A percentile compares a stretch with the other conserved stretches of the same genome.
phyloP scores from a whole-genome alignment of 441 rosid genomes.

The Macaranga tanarius region DNA sequence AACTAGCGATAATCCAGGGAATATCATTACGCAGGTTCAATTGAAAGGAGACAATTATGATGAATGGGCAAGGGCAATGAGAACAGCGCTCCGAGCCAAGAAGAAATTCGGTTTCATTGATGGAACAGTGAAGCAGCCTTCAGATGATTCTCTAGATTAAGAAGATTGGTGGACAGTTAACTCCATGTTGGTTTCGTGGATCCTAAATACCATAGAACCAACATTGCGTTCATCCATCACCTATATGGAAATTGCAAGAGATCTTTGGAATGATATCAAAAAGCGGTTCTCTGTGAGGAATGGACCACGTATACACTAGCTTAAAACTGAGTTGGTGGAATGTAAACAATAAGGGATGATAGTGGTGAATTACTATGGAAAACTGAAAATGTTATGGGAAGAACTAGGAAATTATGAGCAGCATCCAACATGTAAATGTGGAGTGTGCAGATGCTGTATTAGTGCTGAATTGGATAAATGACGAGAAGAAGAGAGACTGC shows the following conservation, averaged over 20 bases:
- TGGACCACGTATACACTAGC: constrained; percentile 14
- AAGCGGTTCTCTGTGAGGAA: constrained; percentile 7
- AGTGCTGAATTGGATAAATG: neutral
- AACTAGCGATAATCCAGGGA: no score
- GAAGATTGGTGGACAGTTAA: constrained; percentile 25
- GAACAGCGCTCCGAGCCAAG: no score
- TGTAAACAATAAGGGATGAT: no score
- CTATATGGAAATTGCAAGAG: no score
- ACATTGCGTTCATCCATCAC: constrained; percentile 6
- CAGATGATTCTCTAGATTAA: neutral
- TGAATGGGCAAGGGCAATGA: no score
- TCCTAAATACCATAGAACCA: constrained; percentile 20
- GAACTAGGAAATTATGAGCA: no score
- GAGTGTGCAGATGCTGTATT: neutral
- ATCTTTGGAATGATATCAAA: no score
- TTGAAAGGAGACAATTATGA: no score
- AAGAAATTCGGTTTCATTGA: no score
- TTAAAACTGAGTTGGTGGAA: no score
- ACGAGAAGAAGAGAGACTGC: neutral
- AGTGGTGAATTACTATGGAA: neutral
- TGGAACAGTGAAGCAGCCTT: constrained; percentile 2
- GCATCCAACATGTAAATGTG: neutral
- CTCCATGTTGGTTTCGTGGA: no score
- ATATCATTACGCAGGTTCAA: no score
- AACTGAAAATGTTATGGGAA: neutral